Conservation (phyloP, 1,284 basidiomycete species). For the Rhizopogon hawkerae region DNA sequence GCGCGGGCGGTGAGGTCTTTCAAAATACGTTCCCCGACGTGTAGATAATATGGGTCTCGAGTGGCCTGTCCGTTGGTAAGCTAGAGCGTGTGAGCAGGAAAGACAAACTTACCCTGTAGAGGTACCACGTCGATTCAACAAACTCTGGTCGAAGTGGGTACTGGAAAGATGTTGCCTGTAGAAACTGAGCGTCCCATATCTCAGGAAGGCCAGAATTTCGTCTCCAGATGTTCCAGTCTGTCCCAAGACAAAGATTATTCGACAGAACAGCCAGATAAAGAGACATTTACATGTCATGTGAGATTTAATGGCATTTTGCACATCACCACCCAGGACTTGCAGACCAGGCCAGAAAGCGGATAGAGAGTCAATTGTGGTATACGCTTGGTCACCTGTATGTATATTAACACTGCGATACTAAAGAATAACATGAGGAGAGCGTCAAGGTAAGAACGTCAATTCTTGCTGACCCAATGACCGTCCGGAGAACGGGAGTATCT, state of each 20-base stretch:
- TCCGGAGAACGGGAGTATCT: conserved; percentile 72
- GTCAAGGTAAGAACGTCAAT: background rate
- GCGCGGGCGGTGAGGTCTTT: conserved; percentile 66
- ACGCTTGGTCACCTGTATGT: conserved; percentile 62
- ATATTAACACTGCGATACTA: conserved; percentile 80
- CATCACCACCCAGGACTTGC: conserved; percentile 83
- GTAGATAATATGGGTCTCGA: conserved; percentile 82
- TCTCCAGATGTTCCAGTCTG: conserved; percentile 88
- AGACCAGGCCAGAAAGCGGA: conserved; percentile 86
- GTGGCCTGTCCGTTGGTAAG: conserved; percentile 58
- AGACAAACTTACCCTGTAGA: conserved; percentile 67
- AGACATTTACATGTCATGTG: conserved; percentile 66
- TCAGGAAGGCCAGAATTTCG: conserved; percentile 81
- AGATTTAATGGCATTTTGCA: conserved; percentile 80
- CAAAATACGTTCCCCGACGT: conserved; percentile 80
- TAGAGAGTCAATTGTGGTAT: conserved; percentile 71
- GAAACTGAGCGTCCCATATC: conserved; percentile 74
- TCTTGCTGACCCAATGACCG: conserved; percentile 71
- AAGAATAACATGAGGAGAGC: conserved; percentile 3
- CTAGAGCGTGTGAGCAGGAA: conserved; percentile 6
- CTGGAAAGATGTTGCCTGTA: conserved; percentile 66
- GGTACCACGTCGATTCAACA: conserved; percentile 89
- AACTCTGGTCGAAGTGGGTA: conserved; percentile 89
- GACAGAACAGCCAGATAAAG: conserved; percentile 1
- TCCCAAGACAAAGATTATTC: background rate